Conservation (phyloP, 768 basidiomycete genomes). For the Termitomyces sp. region DNA sequence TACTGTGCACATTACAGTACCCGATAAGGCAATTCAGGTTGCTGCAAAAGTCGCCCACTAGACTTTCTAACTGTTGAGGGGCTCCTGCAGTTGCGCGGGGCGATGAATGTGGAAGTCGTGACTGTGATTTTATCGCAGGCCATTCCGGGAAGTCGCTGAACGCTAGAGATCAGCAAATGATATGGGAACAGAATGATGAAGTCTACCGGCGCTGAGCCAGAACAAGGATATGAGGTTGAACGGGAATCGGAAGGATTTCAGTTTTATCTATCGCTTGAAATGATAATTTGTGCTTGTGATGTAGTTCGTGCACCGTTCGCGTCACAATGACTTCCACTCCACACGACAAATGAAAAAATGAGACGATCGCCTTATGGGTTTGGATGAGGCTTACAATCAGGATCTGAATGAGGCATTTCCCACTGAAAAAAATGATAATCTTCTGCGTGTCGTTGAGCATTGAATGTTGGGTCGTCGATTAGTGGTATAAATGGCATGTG, state of each 20-base stretch:
- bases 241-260: constrained; percentile 33
- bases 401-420: constrained; percentile 30
- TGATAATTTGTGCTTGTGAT: constrained; percentile 28
- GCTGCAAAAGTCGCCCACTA: constrained; percentile 43
- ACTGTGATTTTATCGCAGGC: constrained; percentile 12
- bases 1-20: constrained; percentile 47
- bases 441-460: constrained; percentile 28
- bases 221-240: constrained; percentile 26
- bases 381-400: constrained; percentile 26
- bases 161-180: not conserved
- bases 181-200: not conserved
- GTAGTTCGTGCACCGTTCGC: constrained; percentile 41
- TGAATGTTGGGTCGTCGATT: constrained; percentile 53
- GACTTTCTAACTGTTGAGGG: constrained; percentile 21
- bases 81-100: constrained; percentile 8
- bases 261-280: constrained; percentile 44
- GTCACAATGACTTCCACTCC: constrained; percentile 45
- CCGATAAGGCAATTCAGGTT: constrained; percentile 45
- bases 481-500: constrained; percentile 58
- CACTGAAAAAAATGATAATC: constrained; percentile 46
- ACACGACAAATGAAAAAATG: not conserved
- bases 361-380: not conserved
- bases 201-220: constrained; percentile 12
- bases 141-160: constrained; percentile 28
- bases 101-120: constrained; percentile 1